Evolutionary conservation across 495 filamentous ascomycete genomes (phyloP).

Genomic region (Daldinia vernicosa): DNA sequence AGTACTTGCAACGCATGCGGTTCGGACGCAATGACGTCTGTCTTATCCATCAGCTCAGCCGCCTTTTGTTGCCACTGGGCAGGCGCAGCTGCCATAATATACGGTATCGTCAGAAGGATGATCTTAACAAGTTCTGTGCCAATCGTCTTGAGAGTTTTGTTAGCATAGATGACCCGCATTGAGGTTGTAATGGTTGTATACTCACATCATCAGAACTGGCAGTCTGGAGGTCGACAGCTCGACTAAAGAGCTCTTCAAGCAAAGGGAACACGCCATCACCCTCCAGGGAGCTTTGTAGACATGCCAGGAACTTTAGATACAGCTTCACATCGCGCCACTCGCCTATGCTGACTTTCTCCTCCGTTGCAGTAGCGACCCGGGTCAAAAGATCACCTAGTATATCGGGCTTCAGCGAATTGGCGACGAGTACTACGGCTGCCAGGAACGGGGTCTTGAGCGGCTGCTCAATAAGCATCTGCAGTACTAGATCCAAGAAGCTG

Average conservation of each 20-base stretch:
- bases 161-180: constrained; percentile 11
- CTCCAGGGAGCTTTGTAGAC: constrained; percentile 79
- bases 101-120: constrained; percentile 91
- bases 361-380: constrained; percentile 64
- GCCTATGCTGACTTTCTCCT: constrained; percentile 71
- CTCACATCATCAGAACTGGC: constrained; percentile 89
- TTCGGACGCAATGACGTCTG: constrained; percentile 87
- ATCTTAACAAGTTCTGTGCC: constrained; percentile 94
- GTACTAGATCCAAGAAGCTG: constrained; percentile 72
- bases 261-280: constrained; percentile 87
- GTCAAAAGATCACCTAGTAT: constrained; percentile 72
- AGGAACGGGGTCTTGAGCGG: constrained; percentile 96
- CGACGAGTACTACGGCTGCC: constrained; percentile 78
- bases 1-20: constrained; percentile 82
- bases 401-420: constrained; percentile 77
- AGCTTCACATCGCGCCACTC: constrained; percentile 93
- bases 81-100: constrained; percentile 78
- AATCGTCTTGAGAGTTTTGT: constrained; percentile 61
- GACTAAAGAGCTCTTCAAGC: constrained; percentile 82
- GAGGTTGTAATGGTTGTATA: constrained; percentile 13
- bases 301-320: constrained; percentile 83
- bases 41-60: constrained; percentile 83
- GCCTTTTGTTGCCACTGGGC: constrained; percentile 74
- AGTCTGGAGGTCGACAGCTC: constrained; percentile 88
- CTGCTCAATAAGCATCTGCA: constrained; percentile 86